These are phyloP conservation scores for Ceriops zippeliana DNA, from an alignment of 345 rosid genomes.

Conservation along the genomic window DNA sequence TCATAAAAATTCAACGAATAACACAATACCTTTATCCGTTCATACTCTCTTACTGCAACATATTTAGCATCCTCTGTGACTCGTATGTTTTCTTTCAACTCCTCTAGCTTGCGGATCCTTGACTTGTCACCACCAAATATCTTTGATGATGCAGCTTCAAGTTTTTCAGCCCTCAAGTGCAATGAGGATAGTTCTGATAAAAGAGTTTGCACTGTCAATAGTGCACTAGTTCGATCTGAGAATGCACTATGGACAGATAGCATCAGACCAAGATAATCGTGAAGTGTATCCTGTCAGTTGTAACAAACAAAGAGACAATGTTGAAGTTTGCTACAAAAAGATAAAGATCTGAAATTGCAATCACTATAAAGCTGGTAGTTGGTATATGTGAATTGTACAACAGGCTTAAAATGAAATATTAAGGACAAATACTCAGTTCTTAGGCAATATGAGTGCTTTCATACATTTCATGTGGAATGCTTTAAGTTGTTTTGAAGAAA, in stretches of 20 bases:
- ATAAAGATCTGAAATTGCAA: not conserved
- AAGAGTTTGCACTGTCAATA: constrained; percentile 90
- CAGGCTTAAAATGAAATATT: not conserved
- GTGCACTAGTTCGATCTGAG: constrained; percentile 78
- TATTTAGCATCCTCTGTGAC: constrained; percentile 83
- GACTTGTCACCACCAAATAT: constrained; percentile 98
- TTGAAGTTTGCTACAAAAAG: not conserved
- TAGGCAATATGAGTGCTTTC: constrained; percentile 1
- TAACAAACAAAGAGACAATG: constrained; percentile 3
- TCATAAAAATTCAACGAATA: not conserved
- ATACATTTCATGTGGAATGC: not conserved
- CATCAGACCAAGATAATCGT: constrained; percentile 89
- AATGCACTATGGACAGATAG: constrained; percentile 86
- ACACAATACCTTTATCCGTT: constrained; percentile 69
- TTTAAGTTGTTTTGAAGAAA: not conserved
- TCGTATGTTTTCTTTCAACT: constrained; percentile 74
- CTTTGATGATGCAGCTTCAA: constrained; percentile 90
- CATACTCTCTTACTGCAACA: constrained; percentile 80
- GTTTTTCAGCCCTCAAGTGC: constrained; percentile 73
- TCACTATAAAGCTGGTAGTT: not conserved
- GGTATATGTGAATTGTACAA: constrained; percentile 7
- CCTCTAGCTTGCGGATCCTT: constrained; percentile 81
- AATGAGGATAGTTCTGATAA: constrained; percentile 70
- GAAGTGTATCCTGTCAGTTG: constrained; percentile 69
- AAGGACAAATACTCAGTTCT: constrained; percentile 9